Percentiles rank a stretch among this genome's conserved stretches.
Evolutionary conservation across 1,139 yeast species (phyloP).

Genomic region (Pichiaceae sp.): DNA sequence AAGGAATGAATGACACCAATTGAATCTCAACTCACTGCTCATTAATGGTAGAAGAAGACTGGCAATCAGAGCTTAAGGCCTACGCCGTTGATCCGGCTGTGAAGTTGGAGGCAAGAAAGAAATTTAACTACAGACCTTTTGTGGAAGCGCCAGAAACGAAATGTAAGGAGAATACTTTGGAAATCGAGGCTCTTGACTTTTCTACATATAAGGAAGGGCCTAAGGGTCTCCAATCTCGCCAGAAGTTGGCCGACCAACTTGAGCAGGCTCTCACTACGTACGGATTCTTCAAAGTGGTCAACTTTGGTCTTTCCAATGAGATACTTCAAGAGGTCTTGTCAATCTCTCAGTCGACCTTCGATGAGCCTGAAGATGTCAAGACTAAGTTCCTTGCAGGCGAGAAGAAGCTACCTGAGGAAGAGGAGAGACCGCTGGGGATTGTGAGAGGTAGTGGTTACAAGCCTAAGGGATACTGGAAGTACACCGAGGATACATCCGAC

Average conservation of each 20-base stretch:
- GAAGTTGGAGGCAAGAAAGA: conserved; percentile 8
- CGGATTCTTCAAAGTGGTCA: conserved; percentile 37
- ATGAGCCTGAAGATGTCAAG: conserved; percentile 36
- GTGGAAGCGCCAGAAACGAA: conserved; percentile 10
- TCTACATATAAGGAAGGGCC: conserved; percentile 28
- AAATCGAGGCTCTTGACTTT: conserved; percentile 30
- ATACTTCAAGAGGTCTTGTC: conserved; percentile 27
- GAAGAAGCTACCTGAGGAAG: conserved; percentile 19
- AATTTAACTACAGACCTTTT: conserved; percentile 12
- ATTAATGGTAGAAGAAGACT: not conserved
- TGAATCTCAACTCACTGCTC: not conserved
- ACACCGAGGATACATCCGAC: conserved; percentile 35
- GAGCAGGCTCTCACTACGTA: conserved; percentile 32
- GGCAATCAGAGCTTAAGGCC: not conserved
- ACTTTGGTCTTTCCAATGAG: conserved; percentile 28
- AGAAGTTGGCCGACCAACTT: conserved; percentile 26
- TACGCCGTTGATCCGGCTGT: not conserved
- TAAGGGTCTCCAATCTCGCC: conserved; percentile 21
- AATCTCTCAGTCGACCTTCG: conserved; percentile 27
- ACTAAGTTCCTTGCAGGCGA: conserved; percentile 33
- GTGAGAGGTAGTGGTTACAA: conserved; percentile 40
- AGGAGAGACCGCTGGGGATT: conserved; percentile 27
- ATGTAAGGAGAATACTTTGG: conserved; percentile 28
- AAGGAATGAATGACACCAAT: too few species aligned
- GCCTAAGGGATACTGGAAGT: conserved; percentile 37